Base-by-base conservation (phyloP, 2,329 filamentous ascomycete genomes). In the Huntiella abstrusa region DNA sequence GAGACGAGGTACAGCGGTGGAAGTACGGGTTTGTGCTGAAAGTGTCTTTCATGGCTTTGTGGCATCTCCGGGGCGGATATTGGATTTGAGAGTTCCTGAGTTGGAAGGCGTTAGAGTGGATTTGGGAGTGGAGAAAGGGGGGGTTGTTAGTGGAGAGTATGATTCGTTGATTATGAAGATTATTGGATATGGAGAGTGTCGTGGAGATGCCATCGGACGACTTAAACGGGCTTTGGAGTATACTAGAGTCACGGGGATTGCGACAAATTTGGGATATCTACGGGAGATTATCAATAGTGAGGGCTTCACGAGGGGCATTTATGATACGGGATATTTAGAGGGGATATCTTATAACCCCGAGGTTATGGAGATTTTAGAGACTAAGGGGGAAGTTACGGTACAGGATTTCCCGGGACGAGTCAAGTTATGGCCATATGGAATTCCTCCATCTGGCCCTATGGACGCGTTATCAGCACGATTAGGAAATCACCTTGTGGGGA, bases 81-180 rank as follows among this genome's bases (percentile, higher is more conserved):
- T 77, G 3, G 73, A 82, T 54, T 66, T 83, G 8, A 66, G 66
- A 40, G 74, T 71, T 7, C 78, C 77, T 0, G 57, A 19, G 2
- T 15, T 12, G 3, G 10, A 58, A 7, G 57, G 63, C 28, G 69
- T 81, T 4, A 69, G 80, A 8, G 75, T 83, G 46, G 80, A 84
- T 54, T 77, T 77, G 4, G 80, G 80, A 16, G 82, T 86, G 52
- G 68, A 75, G 16, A 64, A 71, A 28, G 80, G 80, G 4, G 79
- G 82, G 48, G 71, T 80, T 53, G 73, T 86, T 1, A 81, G 80
- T 0, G 75, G 77, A 3, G 75, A 81, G 52, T 86, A 85, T 56
- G 81, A 86, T 54, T 80, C 81, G 0, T 77, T 85, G 68, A 76
- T 86, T 42, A 75, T 80, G 1, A 85, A 86, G 56, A 63, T 85